Evolutionary conservation across 2,329 filamentous ascomycete genomes (phyloP).

Genomic region (Aspergillus caelatus): DNA sequence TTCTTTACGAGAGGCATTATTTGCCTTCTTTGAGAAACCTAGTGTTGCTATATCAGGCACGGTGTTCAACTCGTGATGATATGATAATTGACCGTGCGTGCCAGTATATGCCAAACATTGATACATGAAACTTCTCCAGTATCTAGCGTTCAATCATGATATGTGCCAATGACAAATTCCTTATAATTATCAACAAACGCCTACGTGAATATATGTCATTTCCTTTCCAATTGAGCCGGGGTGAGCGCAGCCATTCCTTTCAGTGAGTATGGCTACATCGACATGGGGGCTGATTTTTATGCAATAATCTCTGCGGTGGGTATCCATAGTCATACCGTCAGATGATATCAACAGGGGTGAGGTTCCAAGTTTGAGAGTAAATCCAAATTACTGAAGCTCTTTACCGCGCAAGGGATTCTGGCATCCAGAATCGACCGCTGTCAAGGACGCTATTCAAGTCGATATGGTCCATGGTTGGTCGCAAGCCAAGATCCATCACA

Average conservation of each 20-base stretch:
- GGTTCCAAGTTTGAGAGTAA: not conserved
- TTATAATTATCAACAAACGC: not conserved
- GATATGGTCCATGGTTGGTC: slow-evolving; percentile 38
- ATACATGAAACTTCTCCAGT: not conserved
- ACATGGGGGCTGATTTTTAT: not conserved
- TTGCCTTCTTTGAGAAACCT: too few species aligned
- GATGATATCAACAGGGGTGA: not conserved
- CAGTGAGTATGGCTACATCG: not conserved
- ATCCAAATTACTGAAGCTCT: slow-evolving; percentile 20
- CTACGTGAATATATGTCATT: not conserved
- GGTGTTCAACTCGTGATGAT: not conserved
- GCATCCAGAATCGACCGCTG: slow-evolving; percentile 38
- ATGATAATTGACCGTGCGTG: not conserved
- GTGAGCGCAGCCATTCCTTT: not conserved
- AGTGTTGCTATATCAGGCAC: not conserved
- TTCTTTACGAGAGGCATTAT: not conserved
- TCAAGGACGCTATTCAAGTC: slow-evolving; percentile 40
- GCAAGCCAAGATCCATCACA: slow-evolving; percentile 55
- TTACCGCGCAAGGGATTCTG: slow-evolving; percentile 39
- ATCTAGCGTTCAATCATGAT: not conserved
- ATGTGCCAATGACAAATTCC: not conserved
- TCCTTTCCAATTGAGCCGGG: not conserved
- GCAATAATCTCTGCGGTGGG: slow-evolving; percentile 2
- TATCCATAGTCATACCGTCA: slow-evolving; percentile 1
- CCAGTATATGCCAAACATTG: not conserved